These are phyloP conservation scores for Kluyveromyces marxianus DNA, from an alignment of 1,139 yeast genomes.

Conservation along the genomic window DNA sequence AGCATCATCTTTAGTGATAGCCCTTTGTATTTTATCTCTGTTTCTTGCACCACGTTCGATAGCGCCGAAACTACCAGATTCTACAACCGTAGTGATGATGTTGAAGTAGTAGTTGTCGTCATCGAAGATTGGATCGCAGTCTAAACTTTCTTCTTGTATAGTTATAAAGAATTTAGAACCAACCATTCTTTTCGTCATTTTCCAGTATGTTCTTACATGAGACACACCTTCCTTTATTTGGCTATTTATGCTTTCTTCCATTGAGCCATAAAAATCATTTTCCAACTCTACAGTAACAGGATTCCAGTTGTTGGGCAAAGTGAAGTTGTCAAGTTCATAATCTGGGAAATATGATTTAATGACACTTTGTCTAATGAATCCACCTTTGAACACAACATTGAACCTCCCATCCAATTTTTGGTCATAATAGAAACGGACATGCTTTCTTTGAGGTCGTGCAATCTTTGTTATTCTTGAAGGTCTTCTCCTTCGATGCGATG, in stretches of 20 bases:
- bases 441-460: constrained; percentile 1
- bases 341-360: neutral
- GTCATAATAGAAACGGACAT: neutral
- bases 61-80: constrained; percentile 1
- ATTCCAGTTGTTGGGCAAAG: neutral
- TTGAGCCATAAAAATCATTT: neutral
- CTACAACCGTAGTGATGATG: neutral
- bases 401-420: neutral
- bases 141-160: neutral
- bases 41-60: constrained; percentile 2
- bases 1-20: neutral
- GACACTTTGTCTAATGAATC: neutral
- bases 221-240: neutral
- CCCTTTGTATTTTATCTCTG: neutral
- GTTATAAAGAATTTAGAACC: neutral
- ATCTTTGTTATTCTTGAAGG: neutral
- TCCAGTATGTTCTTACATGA: constrained; percentile 2
- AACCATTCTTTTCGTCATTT: neutral
- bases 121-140: neutral
- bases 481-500: neutral
- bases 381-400: constrained; percentile 1
- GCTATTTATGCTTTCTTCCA: neutral
- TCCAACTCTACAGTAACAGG: neutral
- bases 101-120: neutral
- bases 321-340: neutral